Conservation (phyloP, 2,329 filamentous ascomycete genomes). For the Trichoderma cornu-damae region DNA sequence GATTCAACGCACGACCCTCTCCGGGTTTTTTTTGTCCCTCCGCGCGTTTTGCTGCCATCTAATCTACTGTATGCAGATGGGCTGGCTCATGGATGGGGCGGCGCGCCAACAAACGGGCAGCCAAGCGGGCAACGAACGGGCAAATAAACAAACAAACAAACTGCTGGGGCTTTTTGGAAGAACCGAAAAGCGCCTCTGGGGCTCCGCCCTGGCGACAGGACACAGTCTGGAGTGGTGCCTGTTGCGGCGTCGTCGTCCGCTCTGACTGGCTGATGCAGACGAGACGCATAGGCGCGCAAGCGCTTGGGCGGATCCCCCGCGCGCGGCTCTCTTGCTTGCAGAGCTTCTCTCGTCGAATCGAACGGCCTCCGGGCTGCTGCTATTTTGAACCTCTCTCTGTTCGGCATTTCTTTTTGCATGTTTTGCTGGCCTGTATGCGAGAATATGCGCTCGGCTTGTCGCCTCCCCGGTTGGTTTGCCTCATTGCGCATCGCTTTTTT, state of each 20-base stretch:
- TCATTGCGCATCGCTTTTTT: neutral
- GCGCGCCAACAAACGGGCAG: neutral
- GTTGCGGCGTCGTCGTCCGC: neutral
- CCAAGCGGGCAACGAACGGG: neutral
- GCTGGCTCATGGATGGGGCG: neutral
- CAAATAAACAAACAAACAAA: too few species aligned
- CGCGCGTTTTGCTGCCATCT: too few species aligned
- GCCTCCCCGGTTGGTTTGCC: neutral
- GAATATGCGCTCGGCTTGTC: neutral
- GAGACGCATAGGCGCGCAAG: too few species aligned
- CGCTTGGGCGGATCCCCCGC: conserved; percentile 14
- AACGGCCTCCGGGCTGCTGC: neutral
- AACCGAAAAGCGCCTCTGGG: neutral
- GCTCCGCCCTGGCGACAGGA: too few species aligned
- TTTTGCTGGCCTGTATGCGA: neutral
- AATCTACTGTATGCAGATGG: too few species aligned
- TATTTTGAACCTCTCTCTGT: neutral
- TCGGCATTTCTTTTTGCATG: neutral
- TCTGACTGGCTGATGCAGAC: conserved; percentile 8
- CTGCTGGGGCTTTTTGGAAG: neutral
- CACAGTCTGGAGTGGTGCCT: conserved; percentile 4
- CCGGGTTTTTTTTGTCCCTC: too few species aligned
- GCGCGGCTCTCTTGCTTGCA: too few species aligned
- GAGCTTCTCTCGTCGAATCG: conserved; percentile 6
- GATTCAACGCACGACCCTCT: too few species aligned